phyloP scores from a whole-genome alignment of 441 rosid species.

The Gossypium aridum region DNA sequence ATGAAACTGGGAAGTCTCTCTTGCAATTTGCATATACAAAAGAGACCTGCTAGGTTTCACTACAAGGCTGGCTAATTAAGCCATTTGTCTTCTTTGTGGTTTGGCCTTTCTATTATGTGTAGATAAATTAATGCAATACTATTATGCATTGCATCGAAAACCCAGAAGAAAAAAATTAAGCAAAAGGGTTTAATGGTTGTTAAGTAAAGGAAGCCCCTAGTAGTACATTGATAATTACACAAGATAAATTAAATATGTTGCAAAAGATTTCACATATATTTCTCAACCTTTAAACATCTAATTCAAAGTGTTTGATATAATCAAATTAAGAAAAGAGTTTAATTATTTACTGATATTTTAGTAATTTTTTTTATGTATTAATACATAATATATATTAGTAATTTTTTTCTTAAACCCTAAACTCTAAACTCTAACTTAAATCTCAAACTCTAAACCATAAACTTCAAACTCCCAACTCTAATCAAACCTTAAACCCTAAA shows the following conservation, averaged over 20 bases:
- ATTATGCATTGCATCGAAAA: not conserved
- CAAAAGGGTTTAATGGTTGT: not conserved
- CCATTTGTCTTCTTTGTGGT: not conserved
- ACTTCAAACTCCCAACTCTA: too few relatives aligned
- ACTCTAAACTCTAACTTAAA: too few relatives aligned
- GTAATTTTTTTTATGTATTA: too few relatives aligned
- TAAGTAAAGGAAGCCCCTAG: not conserved
- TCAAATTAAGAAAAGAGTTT: not conserved
- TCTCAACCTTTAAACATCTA: not conserved
- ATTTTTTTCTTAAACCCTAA: fast-evolving
- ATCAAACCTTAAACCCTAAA: too few relatives aligned
- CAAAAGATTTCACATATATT: not conserved
- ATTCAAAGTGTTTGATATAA: not conserved
- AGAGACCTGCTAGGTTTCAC: not conserved
- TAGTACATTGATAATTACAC: not conserved
- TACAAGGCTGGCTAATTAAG: not conserved
- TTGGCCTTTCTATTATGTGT: not conserved
- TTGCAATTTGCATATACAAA: not conserved
- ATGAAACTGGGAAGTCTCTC: not conserved
- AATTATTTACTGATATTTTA: too few relatives aligned
- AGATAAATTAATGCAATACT: not conserved
- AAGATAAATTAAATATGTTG: not conserved
- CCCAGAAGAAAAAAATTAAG: not conserved
- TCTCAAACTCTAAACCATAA: too few relatives aligned
- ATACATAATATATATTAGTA: too few relatives aligned